Conservation (phyloP, 345 rosid genomes). For the Citrus sp. region DNA sequence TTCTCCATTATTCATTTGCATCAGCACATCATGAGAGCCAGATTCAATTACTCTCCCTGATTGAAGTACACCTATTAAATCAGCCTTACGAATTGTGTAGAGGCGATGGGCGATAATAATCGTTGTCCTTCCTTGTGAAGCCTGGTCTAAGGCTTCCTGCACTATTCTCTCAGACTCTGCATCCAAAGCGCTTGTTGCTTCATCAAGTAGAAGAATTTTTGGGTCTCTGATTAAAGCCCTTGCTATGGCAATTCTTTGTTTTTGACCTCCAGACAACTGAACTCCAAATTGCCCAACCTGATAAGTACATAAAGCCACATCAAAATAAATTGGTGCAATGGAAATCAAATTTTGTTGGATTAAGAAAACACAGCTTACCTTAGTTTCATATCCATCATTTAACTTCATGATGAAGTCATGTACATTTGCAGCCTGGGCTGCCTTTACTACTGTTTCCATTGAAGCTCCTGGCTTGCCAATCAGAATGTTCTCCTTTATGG, state of each 20-base stretch:
- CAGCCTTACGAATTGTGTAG: conserved; percentile 39
- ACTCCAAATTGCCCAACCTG: conserved; percentile 56
- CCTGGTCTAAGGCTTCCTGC: conserved; percentile 50
- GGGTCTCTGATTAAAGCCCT: conserved; percentile 54
- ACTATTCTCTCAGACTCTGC: conserved; percentile 44
- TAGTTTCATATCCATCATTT: conserved; percentile 45
- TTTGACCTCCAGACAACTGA: conserved; percentile 56
- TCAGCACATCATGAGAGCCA: conserved; percentile 49
- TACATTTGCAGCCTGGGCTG: conserved; percentile 55
- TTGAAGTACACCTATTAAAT: conserved; percentile 40
- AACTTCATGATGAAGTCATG: conserved; percentile 51
- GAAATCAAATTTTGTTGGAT: neutral
- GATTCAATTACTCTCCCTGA: conserved; percentile 43
- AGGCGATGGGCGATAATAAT: conserved; percentile 51
- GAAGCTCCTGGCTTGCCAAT: conserved; percentile 53
- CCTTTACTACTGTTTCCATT: conserved; percentile 30
- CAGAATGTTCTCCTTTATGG: conserved; percentile 53
- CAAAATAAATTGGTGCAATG: neutral
- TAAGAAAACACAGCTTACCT: conserved; percentile 18
- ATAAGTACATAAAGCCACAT: neutral
- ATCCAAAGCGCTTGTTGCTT: conserved; percentile 54
- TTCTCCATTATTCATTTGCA: conserved; percentile 33
- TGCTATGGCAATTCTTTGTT: conserved; percentile 61
- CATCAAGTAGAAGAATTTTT: conserved; percentile 44
- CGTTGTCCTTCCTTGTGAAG: conserved; percentile 49